These are phyloP conservation scores for Ceratocystis cubensis DNA, from an alignment of 2,329 filamentous ascomycete genomes.

Conservation along the genomic window DNA sequence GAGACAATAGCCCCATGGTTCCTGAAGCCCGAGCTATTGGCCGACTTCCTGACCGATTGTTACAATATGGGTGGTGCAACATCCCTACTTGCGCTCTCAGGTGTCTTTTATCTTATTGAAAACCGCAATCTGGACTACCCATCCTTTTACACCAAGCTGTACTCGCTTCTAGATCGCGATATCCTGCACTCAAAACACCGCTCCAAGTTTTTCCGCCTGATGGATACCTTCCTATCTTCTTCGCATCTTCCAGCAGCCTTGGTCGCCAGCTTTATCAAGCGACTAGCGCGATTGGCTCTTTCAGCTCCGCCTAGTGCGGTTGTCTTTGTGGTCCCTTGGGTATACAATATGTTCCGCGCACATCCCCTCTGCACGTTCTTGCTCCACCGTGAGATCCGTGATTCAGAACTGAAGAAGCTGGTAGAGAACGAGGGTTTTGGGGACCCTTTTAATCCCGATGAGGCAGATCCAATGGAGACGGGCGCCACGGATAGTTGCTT, in stretches of 20 bases:
- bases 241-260: slow-evolving; percentile 84
- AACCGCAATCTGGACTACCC: slow-evolving; percentile 94
- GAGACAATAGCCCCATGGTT: slow-evolving; percentile 81
- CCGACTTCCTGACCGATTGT: slow-evolving; percentile 93
- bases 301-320: slow-evolving; percentile 81
- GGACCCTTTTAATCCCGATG: slow-evolving; percentile 66
- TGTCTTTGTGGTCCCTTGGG: slow-evolving; percentile 79
- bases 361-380: slow-evolving; percentile 92
- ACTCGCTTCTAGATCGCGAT: slow-evolving; percentile 75
- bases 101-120: slow-evolving; percentile 88
- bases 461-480: slow-evolving; percentile 74
- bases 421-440: slow-evolving; percentile 47
- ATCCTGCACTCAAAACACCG: slow-evolving; percentile 90
- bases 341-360: slow-evolving; percentile 84
- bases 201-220: slow-evolving; percentile 79
- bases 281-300: slow-evolving; percentile 72
- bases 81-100: slow-evolving; percentile 77
- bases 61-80: slow-evolving; percentile 79
- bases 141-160: slow-evolving; percentile 84
- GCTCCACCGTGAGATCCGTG: slow-evolving; percentile 66
- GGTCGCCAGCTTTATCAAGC: slow-evolving; percentile 92
- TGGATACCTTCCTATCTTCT: slow-evolving; percentile 81
- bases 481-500: slow-evolving; percentile 80
- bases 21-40: slow-evolving; percentile 70
- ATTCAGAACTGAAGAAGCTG: slow-evolving; percentile 42